These are phyloP conservation scores for Linum lewisii DNA, from an alignment of 345 rosid genomes.

Conservation along the genomic window DNA sequence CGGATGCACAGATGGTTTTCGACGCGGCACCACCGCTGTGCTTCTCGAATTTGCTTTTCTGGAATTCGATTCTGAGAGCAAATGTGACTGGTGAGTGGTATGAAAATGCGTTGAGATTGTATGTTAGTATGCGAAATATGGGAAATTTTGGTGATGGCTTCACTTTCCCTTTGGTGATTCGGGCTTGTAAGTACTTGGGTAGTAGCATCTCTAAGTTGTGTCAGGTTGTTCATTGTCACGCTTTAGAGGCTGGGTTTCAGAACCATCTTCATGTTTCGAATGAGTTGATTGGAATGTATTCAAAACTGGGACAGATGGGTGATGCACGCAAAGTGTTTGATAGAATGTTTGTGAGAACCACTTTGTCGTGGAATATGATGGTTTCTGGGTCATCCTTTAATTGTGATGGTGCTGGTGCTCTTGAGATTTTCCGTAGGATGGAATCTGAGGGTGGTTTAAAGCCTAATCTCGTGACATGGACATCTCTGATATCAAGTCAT, in stretches of 20 bases:
- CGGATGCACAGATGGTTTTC: background rate
- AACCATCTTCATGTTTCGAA: conserved; percentile 40
- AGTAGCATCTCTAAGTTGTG: conserved; percentile 17
- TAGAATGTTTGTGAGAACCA: conserved; percentile 39
- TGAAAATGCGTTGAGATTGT: conserved; percentile 35
- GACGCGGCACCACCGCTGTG: conserved; percentile 1
- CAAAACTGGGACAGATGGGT: conserved; percentile 31
- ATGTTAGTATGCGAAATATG: conserved; percentile 33
- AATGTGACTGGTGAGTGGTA: conserved; percentile 33
- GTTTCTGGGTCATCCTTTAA: conserved; percentile 42
- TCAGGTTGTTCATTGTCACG: conserved; percentile 37
- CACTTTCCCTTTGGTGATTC: conserved; percentile 43
- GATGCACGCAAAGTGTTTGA: conserved; percentile 47
- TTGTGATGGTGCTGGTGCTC: conserved; percentile 39
- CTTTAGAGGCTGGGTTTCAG: conserved; percentile 37
- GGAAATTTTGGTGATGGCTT: conserved; percentile 51
- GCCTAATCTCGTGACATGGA: conserved; percentile 47
- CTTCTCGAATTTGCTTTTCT: conserved; percentile 31
- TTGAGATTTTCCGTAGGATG: conserved; percentile 43
- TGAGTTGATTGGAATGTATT: conserved; percentile 53
- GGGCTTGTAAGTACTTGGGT: conserved; percentile 34
- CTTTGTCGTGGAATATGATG: conserved; percentile 63
- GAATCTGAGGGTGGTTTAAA: conserved; percentile 44
- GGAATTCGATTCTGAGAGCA: conserved; percentile 51
- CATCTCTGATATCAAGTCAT: conserved; percentile 30